Conservation (phyloP, 345 rosid species). For the Turnera subulata region DNA sequence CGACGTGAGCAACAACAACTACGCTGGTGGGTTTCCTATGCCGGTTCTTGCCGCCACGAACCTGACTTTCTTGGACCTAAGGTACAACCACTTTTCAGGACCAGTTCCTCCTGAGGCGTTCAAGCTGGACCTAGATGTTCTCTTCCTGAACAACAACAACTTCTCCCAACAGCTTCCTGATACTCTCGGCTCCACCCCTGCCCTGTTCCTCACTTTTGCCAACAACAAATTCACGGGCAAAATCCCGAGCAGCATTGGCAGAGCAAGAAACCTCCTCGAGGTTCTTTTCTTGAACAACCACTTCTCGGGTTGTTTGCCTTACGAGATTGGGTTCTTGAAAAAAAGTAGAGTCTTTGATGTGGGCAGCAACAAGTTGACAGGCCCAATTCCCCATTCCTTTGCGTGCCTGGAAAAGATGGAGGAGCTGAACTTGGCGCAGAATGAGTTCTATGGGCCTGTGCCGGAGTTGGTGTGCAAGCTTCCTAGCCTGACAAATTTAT, state of each 20-base stretch:
- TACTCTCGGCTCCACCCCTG: constrained; percentile 41
- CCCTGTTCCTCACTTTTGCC: constrained; percentile 50
- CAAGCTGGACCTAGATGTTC: constrained; percentile 38
- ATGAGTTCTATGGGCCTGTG: constrained; percentile 38
- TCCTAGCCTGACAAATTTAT: constrained; percentile 26
- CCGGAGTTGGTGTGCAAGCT: constrained; percentile 51
- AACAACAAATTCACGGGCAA: constrained; percentile 43
- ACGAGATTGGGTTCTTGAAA: constrained; percentile 43
- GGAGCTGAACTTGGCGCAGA: constrained; percentile 34
- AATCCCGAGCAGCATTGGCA: constrained; percentile 50
- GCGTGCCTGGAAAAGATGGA: constrained; percentile 40
- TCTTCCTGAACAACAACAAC: constrained; percentile 54
- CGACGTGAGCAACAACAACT: constrained; percentile 54
- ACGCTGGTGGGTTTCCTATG: constrained; percentile 33
- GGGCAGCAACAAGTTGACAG: constrained; percentile 38
- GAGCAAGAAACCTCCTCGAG: constrained; percentile 32
- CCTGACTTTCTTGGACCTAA: constrained; percentile 44
- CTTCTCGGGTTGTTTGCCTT: constrained; percentile 50
- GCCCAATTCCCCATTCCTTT: constrained; percentile 54
- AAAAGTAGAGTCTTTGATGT: constrained; percentile 37
- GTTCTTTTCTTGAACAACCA: constrained; percentile 47
- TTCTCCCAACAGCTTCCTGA: constrained; percentile 35
- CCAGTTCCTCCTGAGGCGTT: constrained; percentile 31
- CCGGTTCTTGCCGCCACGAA: constrained; percentile 17
- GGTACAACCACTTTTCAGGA: constrained; percentile 45